A percentile compares a stretch with the other conserved stretches of the same genome.
Evolutionary conservation across 805 yeast genomes (phyloP).

Genomic region (Jamesozyma spencerorum): DNA sequence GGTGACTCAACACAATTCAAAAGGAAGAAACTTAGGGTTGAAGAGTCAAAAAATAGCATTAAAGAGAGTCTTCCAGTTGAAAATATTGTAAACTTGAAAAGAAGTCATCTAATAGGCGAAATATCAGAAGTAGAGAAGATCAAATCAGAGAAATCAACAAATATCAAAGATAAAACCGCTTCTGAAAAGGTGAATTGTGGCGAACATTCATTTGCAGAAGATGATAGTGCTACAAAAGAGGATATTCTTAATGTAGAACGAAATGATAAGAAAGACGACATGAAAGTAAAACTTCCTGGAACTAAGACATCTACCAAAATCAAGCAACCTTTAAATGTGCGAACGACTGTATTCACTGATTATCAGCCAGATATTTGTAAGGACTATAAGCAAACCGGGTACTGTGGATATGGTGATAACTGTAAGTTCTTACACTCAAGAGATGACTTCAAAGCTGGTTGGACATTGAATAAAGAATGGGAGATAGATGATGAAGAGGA

Average conservation of each 20-base stretch:
- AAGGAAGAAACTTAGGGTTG: slow-evolving; percentile 11
- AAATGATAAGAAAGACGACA: neutral
- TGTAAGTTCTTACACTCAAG: slow-evolving; percentile 90
- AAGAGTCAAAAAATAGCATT: neutral
- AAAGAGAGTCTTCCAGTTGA: neutral
- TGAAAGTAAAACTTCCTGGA: neutral
- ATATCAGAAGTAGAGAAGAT: neutral
- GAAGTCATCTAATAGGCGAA: neutral
- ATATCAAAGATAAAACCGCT: neutral
- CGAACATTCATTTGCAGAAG: slow-evolving; percentile 1
- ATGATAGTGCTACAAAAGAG: slow-evolving; percentile 9
- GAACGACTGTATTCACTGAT: slow-evolving; percentile 64
- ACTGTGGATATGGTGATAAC: slow-evolving; percentile 94
- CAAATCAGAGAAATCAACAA: neutral
- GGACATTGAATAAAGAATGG: slow-evolving; percentile 67
- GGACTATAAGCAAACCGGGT: slow-evolving; percentile 84
- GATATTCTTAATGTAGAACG: slow-evolving; percentile 11
- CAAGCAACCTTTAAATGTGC: slow-evolving; percentile 37
- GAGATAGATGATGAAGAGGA: slow-evolving; percentile 30
- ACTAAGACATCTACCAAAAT: slow-evolving; percentile 7
- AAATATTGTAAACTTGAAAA: neutral
- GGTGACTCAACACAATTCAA: slow-evolving; percentile 3
- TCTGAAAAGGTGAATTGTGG: neutral
- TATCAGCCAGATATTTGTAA: slow-evolving; percentile 92
- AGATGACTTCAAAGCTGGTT: slow-evolving; percentile 70